Evolutionary conservation across 2,329 filamentous ascomycete genomes (phyloP).

Genomic region (Metarhizium brunneum): DNA sequence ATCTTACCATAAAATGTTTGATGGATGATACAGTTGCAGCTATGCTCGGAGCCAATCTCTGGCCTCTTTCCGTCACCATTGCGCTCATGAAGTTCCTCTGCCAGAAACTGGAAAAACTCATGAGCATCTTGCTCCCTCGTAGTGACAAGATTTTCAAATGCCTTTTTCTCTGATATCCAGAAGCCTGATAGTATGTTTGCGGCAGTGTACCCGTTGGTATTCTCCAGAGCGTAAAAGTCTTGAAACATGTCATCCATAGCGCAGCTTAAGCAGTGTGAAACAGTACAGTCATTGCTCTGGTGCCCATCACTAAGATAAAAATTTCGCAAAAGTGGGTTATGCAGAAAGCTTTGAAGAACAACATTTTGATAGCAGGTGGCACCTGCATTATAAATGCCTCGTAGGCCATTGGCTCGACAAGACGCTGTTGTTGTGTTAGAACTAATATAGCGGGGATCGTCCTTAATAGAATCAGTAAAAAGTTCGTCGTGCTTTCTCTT

Average conservation of each 20-base stretch:
- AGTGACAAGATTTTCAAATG: conserved; percentile 68
- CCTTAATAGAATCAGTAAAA: conserved; percentile 52
- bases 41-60: conserved; percentile 49
- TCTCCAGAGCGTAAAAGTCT: conserved; percentile 62
- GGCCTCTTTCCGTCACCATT: conserved; percentile 62
- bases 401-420: conserved; percentile 77
- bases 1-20: conserved; percentile 91
- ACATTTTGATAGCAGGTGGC: conserved; percentile 98
- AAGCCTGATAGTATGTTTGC: conserved; percentile 82
- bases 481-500: conserved; percentile 71
- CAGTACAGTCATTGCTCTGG: conserved; percentile 61
- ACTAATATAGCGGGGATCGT: conserved; percentile 68
- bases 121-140: conserved; percentile 96
- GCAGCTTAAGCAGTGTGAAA: conserved; percentile 55
- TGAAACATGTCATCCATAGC: conserved; percentile 68
- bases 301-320: conserved; percentile 92
- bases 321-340: conserved; percentile 84
- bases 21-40: conserved; percentile 85
- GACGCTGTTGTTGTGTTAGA: conserved; percentile 71
- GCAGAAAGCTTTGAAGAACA: conserved; percentile 84
- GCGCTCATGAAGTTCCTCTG: conserved; percentile 80
- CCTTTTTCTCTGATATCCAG: conserved; percentile 74
- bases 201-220: conserved; percentile 82
- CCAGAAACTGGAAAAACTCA: conserved; percentile 92
- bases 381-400: conserved; percentile 95